These are phyloP conservation scores for Pleodorina starrii DNA, from an alignment of 139 green algal genomes.

Conservation along the genomic window DNA sequence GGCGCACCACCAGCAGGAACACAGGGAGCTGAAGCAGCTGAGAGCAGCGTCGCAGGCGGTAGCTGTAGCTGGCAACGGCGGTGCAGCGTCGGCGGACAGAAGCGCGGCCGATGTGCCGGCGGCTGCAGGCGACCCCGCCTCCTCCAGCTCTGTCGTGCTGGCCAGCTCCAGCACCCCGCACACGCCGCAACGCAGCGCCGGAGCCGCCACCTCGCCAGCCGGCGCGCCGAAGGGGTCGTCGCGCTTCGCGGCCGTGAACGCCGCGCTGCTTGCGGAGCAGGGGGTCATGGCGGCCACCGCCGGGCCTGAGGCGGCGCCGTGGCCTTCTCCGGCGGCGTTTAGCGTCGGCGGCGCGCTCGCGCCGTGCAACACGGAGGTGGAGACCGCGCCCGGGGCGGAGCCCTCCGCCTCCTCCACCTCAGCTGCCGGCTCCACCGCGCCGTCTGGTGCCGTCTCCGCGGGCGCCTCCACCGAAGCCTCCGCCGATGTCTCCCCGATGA, in stretches of 20 bases:
- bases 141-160: not conserved
- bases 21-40: no score
- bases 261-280: not conserved
- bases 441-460: not conserved
- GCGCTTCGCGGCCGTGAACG: not conserved
- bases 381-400: not conserved
- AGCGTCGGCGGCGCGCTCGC: not conserved
- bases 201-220: not conserved
- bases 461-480: not conserved
- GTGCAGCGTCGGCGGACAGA: no score
- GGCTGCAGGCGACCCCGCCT: no score
- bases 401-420: not conserved
- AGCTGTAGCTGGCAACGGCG: no score
- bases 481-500: no score
- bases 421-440: not conserved
- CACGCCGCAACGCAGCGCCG: not conserved
- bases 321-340: not conserved
- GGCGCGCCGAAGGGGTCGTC: not conserved
- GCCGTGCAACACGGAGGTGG: not conserved
- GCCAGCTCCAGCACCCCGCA: not conserved
- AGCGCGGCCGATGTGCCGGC: no score
- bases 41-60: not conserved
- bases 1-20: not conserved
- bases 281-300: not conserved
- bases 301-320: not conserved